Evolutionary conservation across 352 stramenopile species (phyloP).

Genomic region (Phytophthora ohioensis): DNA sequence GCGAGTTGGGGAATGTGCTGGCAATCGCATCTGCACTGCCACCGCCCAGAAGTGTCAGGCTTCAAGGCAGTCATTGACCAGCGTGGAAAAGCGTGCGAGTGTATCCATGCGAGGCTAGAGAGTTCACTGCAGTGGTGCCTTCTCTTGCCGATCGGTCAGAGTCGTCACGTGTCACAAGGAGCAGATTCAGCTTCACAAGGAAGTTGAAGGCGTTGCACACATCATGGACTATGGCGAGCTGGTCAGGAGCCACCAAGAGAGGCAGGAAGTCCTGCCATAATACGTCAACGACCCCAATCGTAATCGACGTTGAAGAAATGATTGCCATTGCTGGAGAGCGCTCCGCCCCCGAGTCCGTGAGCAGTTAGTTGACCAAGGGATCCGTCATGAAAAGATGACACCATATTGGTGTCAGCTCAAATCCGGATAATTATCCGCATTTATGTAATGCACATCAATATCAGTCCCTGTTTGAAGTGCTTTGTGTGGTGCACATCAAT

Average conservation of each 20-base stretch:
- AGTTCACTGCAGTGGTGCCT: slow-evolving; percentile 15
- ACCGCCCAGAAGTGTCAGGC: neutral
- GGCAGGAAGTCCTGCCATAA: slow-evolving; percentile 4
- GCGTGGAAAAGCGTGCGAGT: slow-evolving; percentile 17
- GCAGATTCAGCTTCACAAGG: slow-evolving; percentile 39
- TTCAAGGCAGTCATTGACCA: neutral
- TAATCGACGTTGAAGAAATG: slow-evolving; percentile 25
- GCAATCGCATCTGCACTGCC: neutral
- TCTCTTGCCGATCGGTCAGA: slow-evolving; percentile 23
- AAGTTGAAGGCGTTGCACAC: slow-evolving; percentile 36
- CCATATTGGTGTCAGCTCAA: neutral
- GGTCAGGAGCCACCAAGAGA: neutral
- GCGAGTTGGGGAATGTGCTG: slow-evolving; percentile 33
- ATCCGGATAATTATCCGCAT: neutral
- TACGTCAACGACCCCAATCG: neutral
- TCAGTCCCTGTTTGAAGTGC: neutral
- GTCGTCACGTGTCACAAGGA: slow-evolving; percentile 24
- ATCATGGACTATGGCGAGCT: neutral
- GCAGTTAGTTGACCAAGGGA: slow-evolving; percentile 12
- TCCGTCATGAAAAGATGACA: slow-evolving; percentile 3
- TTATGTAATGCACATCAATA: neutral
- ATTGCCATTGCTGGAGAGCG: slow-evolving; percentile 14
- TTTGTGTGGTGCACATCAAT: slow-evolving; percentile 38
- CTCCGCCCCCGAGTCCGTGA: neutral
- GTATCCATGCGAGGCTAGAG: slow-evolving; percentile 34